Conservation (phyloP, 2,329 filamentous ascomycete genomes). For the Aspergillus ustus region DNA sequence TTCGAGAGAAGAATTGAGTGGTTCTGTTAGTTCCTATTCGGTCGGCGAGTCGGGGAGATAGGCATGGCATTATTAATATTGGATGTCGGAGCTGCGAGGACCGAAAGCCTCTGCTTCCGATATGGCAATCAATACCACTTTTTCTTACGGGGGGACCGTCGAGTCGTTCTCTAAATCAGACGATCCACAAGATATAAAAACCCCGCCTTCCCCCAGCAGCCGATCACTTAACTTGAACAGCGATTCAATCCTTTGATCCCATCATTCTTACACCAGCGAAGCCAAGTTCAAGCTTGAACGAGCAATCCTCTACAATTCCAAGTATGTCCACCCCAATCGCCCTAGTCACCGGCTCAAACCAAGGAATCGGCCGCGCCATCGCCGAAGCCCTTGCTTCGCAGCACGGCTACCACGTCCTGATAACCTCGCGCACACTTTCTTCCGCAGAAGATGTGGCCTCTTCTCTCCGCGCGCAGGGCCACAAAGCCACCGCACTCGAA, state of each 20-base stretch:
- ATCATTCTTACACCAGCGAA: too few species aligned
- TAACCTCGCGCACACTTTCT: not conserved
- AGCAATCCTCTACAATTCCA: not conserved
- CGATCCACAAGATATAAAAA: too few species aligned
- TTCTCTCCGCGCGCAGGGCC: not conserved
- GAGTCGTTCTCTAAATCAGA: too few species aligned
- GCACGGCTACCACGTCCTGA: conserved; percentile 2
- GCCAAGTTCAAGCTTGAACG: not conserved
- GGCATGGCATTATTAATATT: not conserved
- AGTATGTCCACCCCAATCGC: not conserved
- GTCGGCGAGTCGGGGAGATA: not conserved
- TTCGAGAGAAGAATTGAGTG: not conserved
- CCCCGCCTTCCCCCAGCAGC: too few species aligned
- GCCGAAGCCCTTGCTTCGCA: not conserved
- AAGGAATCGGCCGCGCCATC: conserved; percentile 1
- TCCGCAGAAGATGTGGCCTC: not conserved
- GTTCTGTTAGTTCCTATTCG: not conserved
- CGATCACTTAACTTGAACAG: too few species aligned
- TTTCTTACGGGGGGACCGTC: too few species aligned
- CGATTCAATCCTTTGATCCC: too few species aligned
- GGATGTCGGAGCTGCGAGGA: too few species aligned
- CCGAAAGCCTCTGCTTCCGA: too few species aligned
- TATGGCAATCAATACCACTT: too few species aligned
- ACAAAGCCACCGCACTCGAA: not conserved
- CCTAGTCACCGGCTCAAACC: conserved; percentile 7